A percentile compares a stretch with the other conserved stretches of the same genome.
Conservation (phyloP, 2,329 filamentous ascomycete genomes). For the Colletotrichum paranaense region DNA sequence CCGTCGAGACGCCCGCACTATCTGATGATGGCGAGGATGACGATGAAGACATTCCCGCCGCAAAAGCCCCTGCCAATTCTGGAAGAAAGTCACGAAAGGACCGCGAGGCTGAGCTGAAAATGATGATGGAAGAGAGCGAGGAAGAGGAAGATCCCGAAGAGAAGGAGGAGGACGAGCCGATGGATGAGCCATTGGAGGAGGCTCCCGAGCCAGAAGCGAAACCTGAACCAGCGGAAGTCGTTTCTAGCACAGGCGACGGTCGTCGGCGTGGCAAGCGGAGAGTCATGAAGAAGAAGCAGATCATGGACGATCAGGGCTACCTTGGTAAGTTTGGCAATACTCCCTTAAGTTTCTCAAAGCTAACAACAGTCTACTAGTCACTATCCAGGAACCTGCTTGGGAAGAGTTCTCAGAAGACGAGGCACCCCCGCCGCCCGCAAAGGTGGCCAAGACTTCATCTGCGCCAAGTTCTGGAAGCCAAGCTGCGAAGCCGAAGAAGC, state of each 20-base stretch:
- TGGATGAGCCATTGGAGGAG: conserved; percentile 54
- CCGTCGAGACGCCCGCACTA: conserved; percentile 49
- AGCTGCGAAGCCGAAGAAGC: conserved; percentile 64
- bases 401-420: conserved; percentile 96
- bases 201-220: conserved; percentile 50
- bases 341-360: not conserved
- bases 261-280: conserved; percentile 81
- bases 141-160: conserved; percentile 70
- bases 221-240: conserved; percentile 60
- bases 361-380: conserved; percentile 67
- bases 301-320: conserved; percentile 90
- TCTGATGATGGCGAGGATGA: conserved; percentile 65
- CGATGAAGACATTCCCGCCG: conserved; percentile 60
- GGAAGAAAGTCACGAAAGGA: conserved; percentile 64
- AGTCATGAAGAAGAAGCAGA: conserved; percentile 88
- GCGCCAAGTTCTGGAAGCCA: conserved; percentile 59
- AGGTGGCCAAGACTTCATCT: conserved; percentile 57
- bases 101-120: conserved; percentile 72
- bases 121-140: conserved; percentile 83
- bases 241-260: conserved; percentile 66
- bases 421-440: conserved; percentile 62
- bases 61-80: conserved; percentile 45
- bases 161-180: conserved; percentile 54
- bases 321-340: conserved; percentile 69
- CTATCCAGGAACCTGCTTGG: conserved; percentile 86